Percentiles rank a stretch among this genome's conserved stretches.
These are phyloP conservation scores for Kwoniella sp. DNA, from an alignment of 768 basidiomycete genomes.

Conservation along the genomic window DNA sequence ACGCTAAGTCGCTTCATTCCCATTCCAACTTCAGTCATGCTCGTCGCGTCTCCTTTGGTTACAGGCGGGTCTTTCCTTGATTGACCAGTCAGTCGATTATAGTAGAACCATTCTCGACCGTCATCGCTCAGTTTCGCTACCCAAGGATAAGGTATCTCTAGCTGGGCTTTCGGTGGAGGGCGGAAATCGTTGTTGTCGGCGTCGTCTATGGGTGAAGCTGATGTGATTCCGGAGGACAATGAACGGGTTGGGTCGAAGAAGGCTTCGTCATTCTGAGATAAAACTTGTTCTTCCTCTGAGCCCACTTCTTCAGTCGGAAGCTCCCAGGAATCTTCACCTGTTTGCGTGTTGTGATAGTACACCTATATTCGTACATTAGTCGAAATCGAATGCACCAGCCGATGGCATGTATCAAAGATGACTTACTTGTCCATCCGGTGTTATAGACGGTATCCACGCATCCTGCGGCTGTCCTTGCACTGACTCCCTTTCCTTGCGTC, in stretches of 20 bases:
- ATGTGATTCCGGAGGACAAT: conserved; percentile 11
- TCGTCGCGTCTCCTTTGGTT: conserved; percentile 12
- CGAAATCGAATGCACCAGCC: neutral
- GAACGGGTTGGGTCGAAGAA: conserved; percentile 18
- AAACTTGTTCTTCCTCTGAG: conserved; percentile 16
- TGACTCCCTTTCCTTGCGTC: conserved; percentile 7
- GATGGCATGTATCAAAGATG: neutral
- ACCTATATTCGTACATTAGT: conserved; percentile 62
- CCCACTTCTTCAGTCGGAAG: conserved; percentile 60
- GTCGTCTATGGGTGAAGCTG: conserved; percentile 47
- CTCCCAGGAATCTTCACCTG: conserved; percentile 67
- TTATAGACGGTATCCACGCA: conserved; percentile 89
- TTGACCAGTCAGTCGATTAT: conserved; percentile 70
- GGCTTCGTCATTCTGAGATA: conserved; percentile 23
- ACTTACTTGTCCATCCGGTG: conserved; percentile 74
- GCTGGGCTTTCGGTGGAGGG: conserved; percentile 23
- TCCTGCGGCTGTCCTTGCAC: conserved; percentile 52
- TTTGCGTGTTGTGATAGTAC: conserved; percentile 83
- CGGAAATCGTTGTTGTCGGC: conserved; percentile 28
- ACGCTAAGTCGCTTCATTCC: conserved; percentile 31
- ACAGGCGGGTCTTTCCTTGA: conserved; percentile 50
- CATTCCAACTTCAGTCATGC: conserved; percentile 9
- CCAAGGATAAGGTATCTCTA: conserved; percentile 66
- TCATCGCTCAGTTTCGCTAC: conserved; percentile 76
- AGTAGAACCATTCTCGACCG: conserved; percentile 75